Percentiles rank a stretch among this genome's conserved stretches.
phyloP scores from a whole-genome alignment of 495 filamentous ascomycete species.

The Hypoxylon fuscum region DNA sequence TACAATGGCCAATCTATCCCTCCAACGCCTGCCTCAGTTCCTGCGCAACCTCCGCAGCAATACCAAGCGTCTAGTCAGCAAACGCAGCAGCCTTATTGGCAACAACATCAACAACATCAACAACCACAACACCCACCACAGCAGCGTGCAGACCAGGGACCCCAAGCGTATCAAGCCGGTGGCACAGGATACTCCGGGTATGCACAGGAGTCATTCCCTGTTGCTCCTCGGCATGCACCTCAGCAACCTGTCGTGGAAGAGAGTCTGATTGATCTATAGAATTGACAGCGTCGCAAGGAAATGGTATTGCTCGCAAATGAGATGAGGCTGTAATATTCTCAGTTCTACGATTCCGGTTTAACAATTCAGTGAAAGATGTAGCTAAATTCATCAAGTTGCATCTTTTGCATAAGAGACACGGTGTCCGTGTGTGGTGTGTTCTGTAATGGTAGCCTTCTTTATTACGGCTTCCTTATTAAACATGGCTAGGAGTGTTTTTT shows the following conservation, averaged over 20 bases:
- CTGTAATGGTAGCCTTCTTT: too few species aligned
- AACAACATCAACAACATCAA: constrained; percentile 51
- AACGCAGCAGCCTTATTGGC: constrained; percentile 52
- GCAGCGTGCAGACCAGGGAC: constrained; percentile 43
- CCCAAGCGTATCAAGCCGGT: constrained; percentile 56
- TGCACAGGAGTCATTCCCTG: constrained; percentile 70
- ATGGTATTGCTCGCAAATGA: background rate
- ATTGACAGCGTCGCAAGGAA: background rate
- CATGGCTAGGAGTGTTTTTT: too few species aligned
- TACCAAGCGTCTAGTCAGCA: constrained; percentile 33
- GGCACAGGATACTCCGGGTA: constrained; percentile 63
- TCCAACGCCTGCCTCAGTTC: constrained; percentile 53
- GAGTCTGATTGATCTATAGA: constrained; percentile 85
- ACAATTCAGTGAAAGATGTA: too few species aligned
- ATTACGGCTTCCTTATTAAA: too few species aligned
- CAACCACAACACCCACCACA: constrained; percentile 46
- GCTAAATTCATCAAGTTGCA: too few species aligned
- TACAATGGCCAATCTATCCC: constrained; percentile 53
- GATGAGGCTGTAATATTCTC: constrained; percentile 1
- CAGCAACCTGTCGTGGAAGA: constrained; percentile 79
- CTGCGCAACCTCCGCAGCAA: constrained; percentile 48
- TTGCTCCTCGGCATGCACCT: constrained; percentile 68
- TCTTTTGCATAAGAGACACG: too few species aligned
- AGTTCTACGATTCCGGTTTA: too few species aligned
- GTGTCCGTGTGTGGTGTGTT: too few species aligned